A percentile compares a stretch with the other conserved stretches of the same genome.
phyloP scores from a whole-genome alignment of 352 stramenopile species.

The Globisporangium lucens region DNA sequence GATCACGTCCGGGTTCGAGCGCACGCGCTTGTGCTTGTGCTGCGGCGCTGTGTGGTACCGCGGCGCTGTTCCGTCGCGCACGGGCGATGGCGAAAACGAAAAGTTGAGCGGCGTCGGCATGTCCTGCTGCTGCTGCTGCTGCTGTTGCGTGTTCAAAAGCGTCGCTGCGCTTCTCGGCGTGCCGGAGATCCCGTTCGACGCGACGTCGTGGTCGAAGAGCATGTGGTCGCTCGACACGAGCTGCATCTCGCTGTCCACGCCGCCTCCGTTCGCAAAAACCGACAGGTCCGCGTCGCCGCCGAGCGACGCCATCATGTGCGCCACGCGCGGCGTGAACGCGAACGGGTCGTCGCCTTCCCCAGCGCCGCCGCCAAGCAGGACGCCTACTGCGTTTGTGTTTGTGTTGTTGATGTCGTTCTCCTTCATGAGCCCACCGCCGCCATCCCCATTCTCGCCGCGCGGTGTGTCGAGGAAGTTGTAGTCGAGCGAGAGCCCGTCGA shows the following conservation, averaged over 20 bases:
- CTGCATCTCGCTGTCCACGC: background rate
- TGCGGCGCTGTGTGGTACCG: constrained; percentile 43
- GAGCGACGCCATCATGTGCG: constrained; percentile 15
- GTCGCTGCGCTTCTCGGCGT: constrained; percentile 22
- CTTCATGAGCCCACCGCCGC: constrained; percentile 1
- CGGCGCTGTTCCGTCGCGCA: constrained; percentile 4
- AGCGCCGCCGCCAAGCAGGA: background rate
- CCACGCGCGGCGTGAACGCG: constrained; percentile 14
- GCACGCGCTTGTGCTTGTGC: constrained; percentile 59
- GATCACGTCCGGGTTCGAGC: constrained; percentile 57
- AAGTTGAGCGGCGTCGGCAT: constrained; percentile 37
- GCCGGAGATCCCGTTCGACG: constrained; percentile 14
- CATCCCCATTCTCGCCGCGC: background rate
- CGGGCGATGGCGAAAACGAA: constrained; percentile 4
- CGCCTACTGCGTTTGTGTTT: background rate
- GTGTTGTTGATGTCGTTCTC: constrained; percentile 1
- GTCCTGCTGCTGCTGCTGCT: constrained; percentile 29
- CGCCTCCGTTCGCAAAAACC: background rate
- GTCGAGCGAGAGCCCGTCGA: constrained; percentile 48
- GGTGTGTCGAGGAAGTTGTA: constrained; percentile 40
- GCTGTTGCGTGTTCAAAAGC: background rate
- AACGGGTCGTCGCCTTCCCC: constrained; percentile 10
- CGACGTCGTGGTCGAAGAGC: constrained; percentile 50
- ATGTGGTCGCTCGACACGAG: constrained; percentile 32
- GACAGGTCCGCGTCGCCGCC: background rate